phyloP scores from a whole-genome alignment of 2,329 filamentous ascomycete genomes.

The Corinectria fuckeliana region DNA sequence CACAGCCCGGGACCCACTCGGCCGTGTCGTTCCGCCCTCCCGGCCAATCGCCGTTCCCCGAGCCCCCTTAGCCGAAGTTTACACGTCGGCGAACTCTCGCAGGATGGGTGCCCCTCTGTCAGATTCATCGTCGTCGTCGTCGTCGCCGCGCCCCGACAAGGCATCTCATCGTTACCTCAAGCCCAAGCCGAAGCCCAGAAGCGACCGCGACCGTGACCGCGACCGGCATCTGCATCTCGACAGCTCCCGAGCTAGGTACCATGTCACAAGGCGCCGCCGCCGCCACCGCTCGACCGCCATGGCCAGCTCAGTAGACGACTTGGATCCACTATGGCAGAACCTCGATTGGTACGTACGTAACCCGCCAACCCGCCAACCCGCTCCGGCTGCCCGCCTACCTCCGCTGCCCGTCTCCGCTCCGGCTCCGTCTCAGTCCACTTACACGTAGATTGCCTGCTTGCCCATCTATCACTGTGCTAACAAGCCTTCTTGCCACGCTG shows the following conservation, averaged over 20 bases:
- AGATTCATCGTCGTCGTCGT: conserved; percentile 33
- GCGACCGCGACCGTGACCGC: too few relatives aligned
- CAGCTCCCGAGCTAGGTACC: conserved; percentile 27
- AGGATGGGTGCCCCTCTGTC: conserved; percentile 33
- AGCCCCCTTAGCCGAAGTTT: conserved; percentile 31
- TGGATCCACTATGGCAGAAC: conserved; percentile 75
- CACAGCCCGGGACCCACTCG: conserved; percentile 8
- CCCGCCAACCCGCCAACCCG: neutral
- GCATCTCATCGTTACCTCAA: conserved; percentile 42
- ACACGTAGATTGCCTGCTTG: too few relatives aligned
- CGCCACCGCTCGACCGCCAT: conserved; percentile 44
- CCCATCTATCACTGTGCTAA: too few relatives aligned
- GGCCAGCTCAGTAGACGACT: conserved; percentile 41
- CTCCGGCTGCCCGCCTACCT: neutral
- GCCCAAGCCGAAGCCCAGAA: conserved; percentile 36
- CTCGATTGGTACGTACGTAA: conserved; percentile 70
- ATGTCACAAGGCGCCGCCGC: conserved; percentile 36
- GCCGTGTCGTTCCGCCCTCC: neutral
- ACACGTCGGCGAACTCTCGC: conserved; percentile 26
- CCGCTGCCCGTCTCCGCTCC: too few relatives aligned
- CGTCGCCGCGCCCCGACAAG: conserved; percentile 25
- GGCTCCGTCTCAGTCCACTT: too few relatives aligned
- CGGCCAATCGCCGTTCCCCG: conserved; percentile 29
- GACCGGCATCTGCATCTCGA: conserved; percentile 19
- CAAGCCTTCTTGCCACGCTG: conserved; percentile 35